Percentiles rank a stretch among this genome's conserved stretches.
phyloP scores from a whole-genome alignment of 1,284 basidiomycete genomes.

The Schizophyllum amplum region DNA sequence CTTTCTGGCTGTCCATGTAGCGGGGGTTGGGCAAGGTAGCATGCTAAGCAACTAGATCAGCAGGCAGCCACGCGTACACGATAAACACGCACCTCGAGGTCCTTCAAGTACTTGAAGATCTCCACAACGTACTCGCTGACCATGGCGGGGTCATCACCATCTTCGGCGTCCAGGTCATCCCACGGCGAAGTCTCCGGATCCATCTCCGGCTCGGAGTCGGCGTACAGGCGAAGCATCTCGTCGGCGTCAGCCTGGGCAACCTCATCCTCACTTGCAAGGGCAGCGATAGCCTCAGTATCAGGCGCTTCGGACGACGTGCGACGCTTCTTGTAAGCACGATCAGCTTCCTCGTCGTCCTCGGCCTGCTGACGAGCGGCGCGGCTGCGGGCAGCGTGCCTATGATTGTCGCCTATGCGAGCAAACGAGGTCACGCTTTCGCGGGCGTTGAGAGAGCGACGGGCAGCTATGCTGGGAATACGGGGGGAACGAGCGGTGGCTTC shows the following conservation, averaged over 20 bases:
- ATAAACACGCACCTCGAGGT: slow-evolving; percentile 32
- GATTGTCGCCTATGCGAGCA: slow-evolving; percentile 23
- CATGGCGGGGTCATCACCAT: slow-evolving; percentile 33
- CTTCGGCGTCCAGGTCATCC: slow-evolving; percentile 33
- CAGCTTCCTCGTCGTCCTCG: slow-evolving; percentile 17
- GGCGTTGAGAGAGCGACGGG: slow-evolving; percentile 32
- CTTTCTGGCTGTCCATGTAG: slow-evolving; percentile 80
- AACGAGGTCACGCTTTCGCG: slow-evolving; percentile 21
- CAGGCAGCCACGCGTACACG: slow-evolving; percentile 1
- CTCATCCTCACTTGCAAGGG: slow-evolving; percentile 9
- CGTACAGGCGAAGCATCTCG: slow-evolving; percentile 20
- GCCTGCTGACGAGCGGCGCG: slow-evolving; percentile 5
- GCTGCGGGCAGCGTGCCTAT: slow-evolving; percentile 22
- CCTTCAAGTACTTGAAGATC: slow-evolving; percentile 30
- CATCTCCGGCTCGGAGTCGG: slow-evolving; percentile 18
- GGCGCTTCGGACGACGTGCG: slow-evolving; percentile 16
- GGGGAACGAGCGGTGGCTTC: slow-evolving; percentile 21
- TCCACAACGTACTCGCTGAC: slow-evolving; percentile 32
- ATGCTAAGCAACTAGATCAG: slow-evolving; percentile 33
- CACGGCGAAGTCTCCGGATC: slow-evolving; percentile 22
- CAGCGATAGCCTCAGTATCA: slow-evolving; percentile 6
- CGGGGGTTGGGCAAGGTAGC: slow-evolving; percentile 69
- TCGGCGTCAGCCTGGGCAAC: slow-evolving; percentile 20
- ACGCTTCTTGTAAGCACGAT: slow-evolving; percentile 21
- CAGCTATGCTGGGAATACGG: slow-evolving; percentile 26